Evolutionary conservation across 116 monocot species (phyloP), one percentile per base, ranked within the genome.

Genomic region (Iris pallida): DNA sequence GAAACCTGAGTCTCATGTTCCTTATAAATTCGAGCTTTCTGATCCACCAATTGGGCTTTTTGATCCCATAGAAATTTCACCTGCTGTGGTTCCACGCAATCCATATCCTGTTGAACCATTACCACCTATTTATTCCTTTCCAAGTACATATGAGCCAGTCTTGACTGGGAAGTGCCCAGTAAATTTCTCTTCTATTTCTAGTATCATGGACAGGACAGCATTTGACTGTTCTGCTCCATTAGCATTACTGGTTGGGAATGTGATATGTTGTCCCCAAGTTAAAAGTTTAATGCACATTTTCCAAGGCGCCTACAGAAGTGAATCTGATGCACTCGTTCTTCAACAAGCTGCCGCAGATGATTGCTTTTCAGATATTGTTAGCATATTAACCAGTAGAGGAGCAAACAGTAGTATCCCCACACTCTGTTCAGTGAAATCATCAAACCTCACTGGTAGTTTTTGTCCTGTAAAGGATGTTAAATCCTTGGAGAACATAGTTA

Each of bases 221-320:
- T 87, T 74, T 20, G 97, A 98, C 76, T 98, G 97, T 68, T 98
- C 93, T 48, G 82, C 85, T 40, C 97, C 97, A 47, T 82, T 98
- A 64, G 93, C 97, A 45, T 45, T 74, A 67, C 71, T 92, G 10
- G 90, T 92, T 71, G 97, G 90, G 41, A 84, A 92, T 72, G 97
- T 88, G n/a, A 98, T 98, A 66, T 98, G 97, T 70, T 98, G 97
- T 56, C 97, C 97, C 63, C 97, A 98, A 75, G 75, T 98, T 44
- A 81, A 81, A 62, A 92, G 92, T 47, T 79, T 98, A 71, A 71
- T 98, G 81, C 90, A 92, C 74, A 83, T 93, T 75, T 88, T 90
- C 64, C 92, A 87, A 71, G 89, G 89, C 59, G 16, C 80, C 42
- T 87, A 90, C 63, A 74, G 69, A 66, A 80, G 68, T 74, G 67